These are phyloP conservation scores for Eucalyptus polybractea DNA, from an alignment of 345 rosid species.

Conservation along the genomic window DNA sequence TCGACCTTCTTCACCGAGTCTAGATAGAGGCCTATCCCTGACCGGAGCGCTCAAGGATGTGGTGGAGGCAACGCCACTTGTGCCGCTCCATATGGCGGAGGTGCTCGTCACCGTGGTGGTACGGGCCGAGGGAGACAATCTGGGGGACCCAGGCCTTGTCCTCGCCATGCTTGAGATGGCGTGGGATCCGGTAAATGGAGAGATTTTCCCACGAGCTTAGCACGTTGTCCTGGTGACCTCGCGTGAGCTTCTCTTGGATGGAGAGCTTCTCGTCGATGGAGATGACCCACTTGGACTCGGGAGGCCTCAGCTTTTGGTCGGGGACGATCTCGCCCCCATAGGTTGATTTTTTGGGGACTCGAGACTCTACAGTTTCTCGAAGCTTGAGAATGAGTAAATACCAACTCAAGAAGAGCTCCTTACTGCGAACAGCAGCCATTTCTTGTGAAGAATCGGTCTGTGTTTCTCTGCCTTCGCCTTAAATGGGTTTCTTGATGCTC, in stretches of 20 bases:
- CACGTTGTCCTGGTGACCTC: slow-evolving; percentile 45
- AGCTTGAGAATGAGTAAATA: neutral
- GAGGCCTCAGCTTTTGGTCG: slow-evolving; percentile 2
- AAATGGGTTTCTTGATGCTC: too few relatives aligned
- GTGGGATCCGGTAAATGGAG: slow-evolving; percentile 39
- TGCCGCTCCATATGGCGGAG: too few relatives aligned
- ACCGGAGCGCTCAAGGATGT: rapidly evolving
- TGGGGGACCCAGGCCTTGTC: slow-evolving; percentile 65
- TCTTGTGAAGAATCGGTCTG: neutral
- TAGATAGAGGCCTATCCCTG: too few relatives aligned
- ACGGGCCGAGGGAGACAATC: slow-evolving; percentile 59
- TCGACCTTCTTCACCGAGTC: too few relatives aligned
- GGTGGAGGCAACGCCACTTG: too few relatives aligned
- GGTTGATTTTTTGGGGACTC: slow-evolving; percentile 4
- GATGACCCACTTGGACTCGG: neutral
- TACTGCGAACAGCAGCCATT: slow-evolving; percentile 23
- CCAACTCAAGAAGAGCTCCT: too few relatives aligned
- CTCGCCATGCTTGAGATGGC: slow-evolving; percentile 40
- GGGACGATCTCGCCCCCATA: neutral
- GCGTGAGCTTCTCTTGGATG: slow-evolving; percentile 29
- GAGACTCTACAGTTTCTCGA: slow-evolving; percentile 11
- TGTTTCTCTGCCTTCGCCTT: neutral
- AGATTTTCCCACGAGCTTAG: slow-evolving; percentile 36
- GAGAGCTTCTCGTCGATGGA: neutral
- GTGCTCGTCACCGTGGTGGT: slow-evolving; percentile 31